A percentile compares a stretch with the other conserved stretches of the same genome.
Evolutionary conservation across 306 rosid species (phyloP).

Genomic region (Citrullus amarus): DNA sequence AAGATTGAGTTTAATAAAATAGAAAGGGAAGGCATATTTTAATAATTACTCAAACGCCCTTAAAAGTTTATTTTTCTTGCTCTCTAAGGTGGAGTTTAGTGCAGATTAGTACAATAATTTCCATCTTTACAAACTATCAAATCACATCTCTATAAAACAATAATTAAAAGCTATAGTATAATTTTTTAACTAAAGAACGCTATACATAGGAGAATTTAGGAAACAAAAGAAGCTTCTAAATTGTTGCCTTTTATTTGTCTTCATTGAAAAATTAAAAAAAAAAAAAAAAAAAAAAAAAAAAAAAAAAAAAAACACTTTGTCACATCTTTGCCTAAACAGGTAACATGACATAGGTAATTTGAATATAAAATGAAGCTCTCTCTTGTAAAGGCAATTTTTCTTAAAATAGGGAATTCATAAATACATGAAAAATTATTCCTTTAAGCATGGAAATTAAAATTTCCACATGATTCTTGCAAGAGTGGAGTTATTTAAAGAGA

Average conservation of each 20-base stretch:
- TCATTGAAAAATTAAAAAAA: background rate
- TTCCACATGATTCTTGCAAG: too few relatives aligned
- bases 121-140: background rate
- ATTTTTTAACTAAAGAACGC: too few relatives aligned
- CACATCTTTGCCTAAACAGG: background rate
- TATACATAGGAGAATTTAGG: background rate
- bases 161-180: background rate
- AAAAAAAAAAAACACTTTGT: background rate
- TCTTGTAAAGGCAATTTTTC: too few relatives aligned
- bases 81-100: background rate
- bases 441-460: background rate
- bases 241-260: background rate
- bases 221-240: background rate
- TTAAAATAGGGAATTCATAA: background rate
- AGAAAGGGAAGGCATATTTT: background rate
- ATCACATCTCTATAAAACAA: background rate
- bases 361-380: background rate
- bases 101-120: background rate
- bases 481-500: too few relatives aligned
- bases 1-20: background rate
- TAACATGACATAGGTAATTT: background rate
- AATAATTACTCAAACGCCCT: background rate
- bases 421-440: background rate
- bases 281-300: background rate
- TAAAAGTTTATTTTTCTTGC: background rate